Conservation (phyloP, 345 rosid species). For the Trapa bicornis region DNA sequence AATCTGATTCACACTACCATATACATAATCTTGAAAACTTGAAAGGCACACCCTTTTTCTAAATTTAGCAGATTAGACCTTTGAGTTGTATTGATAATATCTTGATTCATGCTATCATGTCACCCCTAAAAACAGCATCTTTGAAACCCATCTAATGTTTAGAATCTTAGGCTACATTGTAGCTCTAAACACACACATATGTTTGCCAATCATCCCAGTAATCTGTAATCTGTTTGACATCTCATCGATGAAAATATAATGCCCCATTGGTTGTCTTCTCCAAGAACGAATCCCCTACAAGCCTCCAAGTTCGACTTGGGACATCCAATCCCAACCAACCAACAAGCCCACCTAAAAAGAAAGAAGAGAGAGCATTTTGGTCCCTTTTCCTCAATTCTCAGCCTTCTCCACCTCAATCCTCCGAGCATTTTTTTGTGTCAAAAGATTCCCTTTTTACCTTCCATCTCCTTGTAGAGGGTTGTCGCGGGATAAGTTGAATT, state of each 20-base stretch:
- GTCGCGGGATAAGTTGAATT: not conserved
- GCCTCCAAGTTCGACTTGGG: not conserved
- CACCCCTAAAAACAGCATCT: too few relatives aligned
- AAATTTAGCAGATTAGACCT: too few relatives aligned
- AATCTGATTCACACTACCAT: too few relatives aligned
- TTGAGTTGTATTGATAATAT: too few relatives aligned
- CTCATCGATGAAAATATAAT: not conserved
- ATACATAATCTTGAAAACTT: too few relatives aligned
- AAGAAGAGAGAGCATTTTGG: not conserved
- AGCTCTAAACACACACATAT: too few relatives aligned
- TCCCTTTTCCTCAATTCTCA: not conserved
- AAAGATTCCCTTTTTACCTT: not conserved
- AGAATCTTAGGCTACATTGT: not conserved
- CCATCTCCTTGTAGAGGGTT: not conserved
- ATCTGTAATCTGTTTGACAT: too few relatives aligned
- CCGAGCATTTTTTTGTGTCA: not conserved
- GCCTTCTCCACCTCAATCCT: not conserved
- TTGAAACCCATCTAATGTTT: not conserved
- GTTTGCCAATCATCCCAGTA: not conserved
- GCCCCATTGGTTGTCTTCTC: slow-evolving; percentile 10
- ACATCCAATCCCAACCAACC: not conserved
- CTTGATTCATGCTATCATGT: too few relatives aligned
- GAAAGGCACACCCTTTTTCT: too few relatives aligned
- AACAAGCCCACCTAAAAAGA: not conserved
- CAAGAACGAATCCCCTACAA: not conserved